Base-by-base conservation (phyloP, 1,284 basidiomycete species). In the Naganishia sp. region DNA sequence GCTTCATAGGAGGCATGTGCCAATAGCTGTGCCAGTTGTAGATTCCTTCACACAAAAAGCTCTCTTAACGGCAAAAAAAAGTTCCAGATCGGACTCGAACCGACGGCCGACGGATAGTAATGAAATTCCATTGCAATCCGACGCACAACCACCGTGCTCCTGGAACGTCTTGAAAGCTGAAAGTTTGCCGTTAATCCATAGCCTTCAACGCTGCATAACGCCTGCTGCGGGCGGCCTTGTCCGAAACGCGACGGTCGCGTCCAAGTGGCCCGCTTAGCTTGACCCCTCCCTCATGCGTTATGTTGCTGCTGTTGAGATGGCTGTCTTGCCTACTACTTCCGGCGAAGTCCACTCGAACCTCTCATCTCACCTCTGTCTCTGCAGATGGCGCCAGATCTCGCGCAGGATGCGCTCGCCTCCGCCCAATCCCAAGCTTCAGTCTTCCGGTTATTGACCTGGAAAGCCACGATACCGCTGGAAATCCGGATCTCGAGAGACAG, bases 381-480 rank as follows among this genome's bases (percentile, higher is more conserved):
- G 9, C 31, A 42, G 2, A 55, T 55, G 53, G 33, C 53, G 31
- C 53, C 36, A 15, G 53, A 55, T 28, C 56, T 28, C n/a, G 21
- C 43, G 6, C 39, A 44, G 11, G 65, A 66, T n/a, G 16, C 43
- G 50, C 28, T 69, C n/a, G 56, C 65, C 18, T 64, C 71, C 1
- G 71, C 72, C 23, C 68, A 69, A 55, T 77, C 75, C 1, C 73
- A 75, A 4, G 75, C 78, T 1, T 73, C 75, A 52, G 74, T 77
- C 36, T 79, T 80, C 65, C 71, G 79, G 1, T 64, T 74, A 44
- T 68, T 81, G 46, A 73, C 77, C 66, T 80, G 80, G 78, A 75
- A 78, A 67, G 72, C 75, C 13, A 72, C 73, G 7, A 70, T 81
- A 18, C 72, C 76, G 10, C 55, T 78, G 33, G 73, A 74, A 28